Evolutionary conservation across 129 eudicot genomes (phyloP).

Genomic region (Escallonia rubra): DNA sequence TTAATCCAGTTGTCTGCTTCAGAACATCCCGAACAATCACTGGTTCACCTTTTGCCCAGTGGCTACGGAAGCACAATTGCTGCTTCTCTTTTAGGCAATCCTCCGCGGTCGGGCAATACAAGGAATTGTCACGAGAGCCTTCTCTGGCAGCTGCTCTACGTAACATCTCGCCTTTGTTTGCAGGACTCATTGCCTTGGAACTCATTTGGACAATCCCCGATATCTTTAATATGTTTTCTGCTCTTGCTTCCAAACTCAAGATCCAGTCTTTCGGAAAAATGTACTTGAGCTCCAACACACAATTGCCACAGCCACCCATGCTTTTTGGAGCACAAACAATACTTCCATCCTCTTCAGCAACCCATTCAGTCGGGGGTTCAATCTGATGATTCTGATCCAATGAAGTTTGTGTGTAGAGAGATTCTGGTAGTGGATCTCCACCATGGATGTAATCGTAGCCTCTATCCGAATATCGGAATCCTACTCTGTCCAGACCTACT

Average conservation of each 20-base stretch:
- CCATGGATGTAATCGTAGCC: conserved; percentile 82
- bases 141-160: conserved; percentile 50
- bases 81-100: conserved; percentile 36
- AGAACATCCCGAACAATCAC: conserved; percentile 66
- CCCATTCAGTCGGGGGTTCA: conserved; percentile 36
- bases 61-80: conserved; percentile 47
- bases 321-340: conserved; percentile 66
- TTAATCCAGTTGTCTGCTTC: conserved; percentile 58
- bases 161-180: conserved; percentile 15
- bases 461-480: conserved; percentile 32
- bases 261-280: conserved; percentile 60
- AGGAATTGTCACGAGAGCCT: conserved; percentile 51
- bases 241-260: conserved; percentile 41
- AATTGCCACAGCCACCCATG: conserved; percentile 73
- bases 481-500: conserved; percentile 29
- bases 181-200: conserved; percentile 6
- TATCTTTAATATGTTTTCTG: conserved; percentile 30
- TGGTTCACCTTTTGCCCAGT: conserved; percentile 89
- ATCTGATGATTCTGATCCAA: not conserved
- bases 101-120: conserved; percentile 51
- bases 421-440: conserved; percentile 46
- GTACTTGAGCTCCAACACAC: conserved; percentile 56
- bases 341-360: conserved; percentile 29
- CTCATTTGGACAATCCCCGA: conserved; percentile 4
- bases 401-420: conserved; percentile 10